These are phyloP conservation scores for Basipetospora chlamydospora DNA, from an alignment of 2,329 filamentous ascomycete species.

Conservation along the genomic window DNA sequence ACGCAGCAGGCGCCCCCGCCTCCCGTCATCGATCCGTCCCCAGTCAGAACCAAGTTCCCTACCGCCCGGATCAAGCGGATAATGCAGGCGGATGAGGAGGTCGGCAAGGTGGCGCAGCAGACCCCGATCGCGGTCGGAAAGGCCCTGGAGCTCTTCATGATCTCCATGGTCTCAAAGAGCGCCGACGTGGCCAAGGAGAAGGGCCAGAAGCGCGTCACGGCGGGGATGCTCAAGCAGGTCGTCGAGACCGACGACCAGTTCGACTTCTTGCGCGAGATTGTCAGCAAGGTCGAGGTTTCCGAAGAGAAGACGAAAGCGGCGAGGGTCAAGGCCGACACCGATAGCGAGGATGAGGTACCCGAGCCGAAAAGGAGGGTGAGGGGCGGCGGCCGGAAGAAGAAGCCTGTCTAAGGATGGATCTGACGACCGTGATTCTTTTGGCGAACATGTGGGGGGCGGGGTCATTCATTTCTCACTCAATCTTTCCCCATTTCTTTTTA, in stretches of 20 bases:
- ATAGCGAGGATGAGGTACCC: constrained; percentile 30
- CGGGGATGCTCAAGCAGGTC: constrained; percentile 81
- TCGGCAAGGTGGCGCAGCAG: constrained; percentile 95
- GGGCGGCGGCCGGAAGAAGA: constrained; percentile 36
- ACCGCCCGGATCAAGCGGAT: constrained; percentile 97
- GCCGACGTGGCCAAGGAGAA: constrained; percentile 70
- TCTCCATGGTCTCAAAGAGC: constrained; percentile 77
- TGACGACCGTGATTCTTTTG: too few relatives aligned
- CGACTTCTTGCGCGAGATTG: constrained; percentile 86
- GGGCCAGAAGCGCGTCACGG: constrained; percentile 78
- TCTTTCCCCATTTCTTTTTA: neutral
- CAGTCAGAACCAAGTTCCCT: constrained; percentile 90
- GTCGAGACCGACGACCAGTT: constrained; percentile 81
- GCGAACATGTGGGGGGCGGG: too few relatives aligned
- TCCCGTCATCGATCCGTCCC: constrained; percentile 41
- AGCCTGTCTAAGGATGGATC: constrained; percentile 6
- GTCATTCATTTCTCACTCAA: too few relatives aligned
- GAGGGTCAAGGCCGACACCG: constrained; percentile 29
- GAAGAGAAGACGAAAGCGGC: constrained; percentile 32
- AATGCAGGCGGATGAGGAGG: constrained; percentile 98
- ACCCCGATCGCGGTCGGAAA: constrained; percentile 93
- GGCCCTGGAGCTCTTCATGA: constrained; percentile 96
- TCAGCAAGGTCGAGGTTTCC: constrained; percentile 56
- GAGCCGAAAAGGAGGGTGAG: constrained; percentile 33
- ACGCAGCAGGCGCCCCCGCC: constrained; percentile 20